Conservation (phyloP, 768 basidiomycete species). For the Flagelloscypha sp. region DNA sequence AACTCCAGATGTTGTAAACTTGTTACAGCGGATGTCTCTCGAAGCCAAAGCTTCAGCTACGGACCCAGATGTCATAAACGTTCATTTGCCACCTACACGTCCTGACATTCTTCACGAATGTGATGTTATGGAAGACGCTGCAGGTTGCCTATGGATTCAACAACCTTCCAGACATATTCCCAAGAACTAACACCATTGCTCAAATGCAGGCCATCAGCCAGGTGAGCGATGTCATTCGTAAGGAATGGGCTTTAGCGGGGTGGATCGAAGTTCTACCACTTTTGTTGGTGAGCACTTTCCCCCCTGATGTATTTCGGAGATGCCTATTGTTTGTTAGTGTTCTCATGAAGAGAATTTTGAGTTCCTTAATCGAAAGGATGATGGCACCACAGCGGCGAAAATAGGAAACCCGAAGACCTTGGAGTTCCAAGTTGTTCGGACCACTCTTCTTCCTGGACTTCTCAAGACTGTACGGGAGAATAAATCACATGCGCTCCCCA, state of each 20-base stretch:
- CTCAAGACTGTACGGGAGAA: conserved; percentile 98
- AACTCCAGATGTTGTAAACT: conserved; percentile 59
- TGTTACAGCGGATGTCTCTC: conserved; percentile 80
- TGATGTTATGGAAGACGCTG: conserved; percentile 97
- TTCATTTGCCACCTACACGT: conserved; percentile 86
- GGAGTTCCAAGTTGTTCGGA: conserved; percentile 97
- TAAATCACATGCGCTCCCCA: conserved; percentile 83
- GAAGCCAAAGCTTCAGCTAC: conserved; percentile 42
- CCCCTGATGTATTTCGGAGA: neutral
- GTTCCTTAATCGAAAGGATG: conserved; percentile 82
- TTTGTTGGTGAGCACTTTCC: conserved; percentile 60
- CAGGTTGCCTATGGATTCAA: conserved; percentile 98
- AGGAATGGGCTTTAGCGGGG: conserved; percentile 89
- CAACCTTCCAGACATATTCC: conserved; percentile 88
- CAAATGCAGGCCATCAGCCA: conserved; percentile 87
- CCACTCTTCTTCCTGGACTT: conserved; percentile 89
- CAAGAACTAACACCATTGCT: conserved; percentile 88
- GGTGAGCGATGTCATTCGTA: conserved; percentile 78
- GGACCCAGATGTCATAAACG: conserved; percentile 60
- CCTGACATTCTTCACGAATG: conserved; percentile 98
- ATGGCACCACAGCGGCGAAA: conserved; percentile 72
- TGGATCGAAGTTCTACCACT: conserved; percentile 95
- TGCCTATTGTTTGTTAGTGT: conserved; percentile 46
- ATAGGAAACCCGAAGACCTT: conserved; percentile 96
- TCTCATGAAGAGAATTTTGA: conserved; percentile 98